These are phyloP conservation scores for Graphilbum fragrans DNA, from an alignment of 2,329 filamentous ascomycete species.

Conservation along the genomic window DNA sequence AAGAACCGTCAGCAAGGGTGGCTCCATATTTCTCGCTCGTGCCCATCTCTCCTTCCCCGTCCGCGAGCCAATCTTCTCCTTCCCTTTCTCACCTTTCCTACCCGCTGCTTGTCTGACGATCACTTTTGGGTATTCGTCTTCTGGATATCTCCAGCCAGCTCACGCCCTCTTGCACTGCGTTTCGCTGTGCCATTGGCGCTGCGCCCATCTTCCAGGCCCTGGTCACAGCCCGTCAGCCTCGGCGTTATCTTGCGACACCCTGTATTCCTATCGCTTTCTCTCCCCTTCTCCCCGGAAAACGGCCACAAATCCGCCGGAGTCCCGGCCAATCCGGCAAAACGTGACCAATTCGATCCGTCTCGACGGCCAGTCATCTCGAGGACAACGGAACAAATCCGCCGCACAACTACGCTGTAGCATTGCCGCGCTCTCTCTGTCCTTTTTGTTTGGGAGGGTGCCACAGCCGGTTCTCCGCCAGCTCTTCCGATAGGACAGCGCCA, in stretches of 20 bases:
- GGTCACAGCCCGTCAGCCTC: no score
- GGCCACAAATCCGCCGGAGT: no score
- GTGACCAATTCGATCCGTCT: no score
- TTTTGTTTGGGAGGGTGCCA: not conserved
- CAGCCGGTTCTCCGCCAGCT: not conserved
- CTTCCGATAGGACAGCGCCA: not conserved
- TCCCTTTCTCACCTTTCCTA: no score
- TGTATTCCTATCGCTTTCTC: not conserved
- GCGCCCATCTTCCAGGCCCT: no score
- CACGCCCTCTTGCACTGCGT: not conserved
- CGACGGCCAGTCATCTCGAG: no score
- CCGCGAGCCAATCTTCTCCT: no score
- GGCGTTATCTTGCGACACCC: not conserved
- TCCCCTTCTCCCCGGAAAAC: not conserved
- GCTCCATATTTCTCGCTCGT: no score
- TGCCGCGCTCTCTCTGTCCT: not conserved
- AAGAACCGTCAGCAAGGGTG: no score
- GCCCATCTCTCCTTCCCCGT: no score
- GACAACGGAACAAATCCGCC: no score
- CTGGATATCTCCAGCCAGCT: not conserved
- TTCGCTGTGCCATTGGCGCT: not conserved
- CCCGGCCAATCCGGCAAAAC: no score
- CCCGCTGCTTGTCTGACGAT: not conserved
- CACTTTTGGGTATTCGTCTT: not conserved
- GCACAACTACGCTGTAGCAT: not conserved